These are phyloP conservation scores for Phytophthora tubulina DNA, from an alignment of 352 stramenopile species.

Conservation along the genomic window DNA sequence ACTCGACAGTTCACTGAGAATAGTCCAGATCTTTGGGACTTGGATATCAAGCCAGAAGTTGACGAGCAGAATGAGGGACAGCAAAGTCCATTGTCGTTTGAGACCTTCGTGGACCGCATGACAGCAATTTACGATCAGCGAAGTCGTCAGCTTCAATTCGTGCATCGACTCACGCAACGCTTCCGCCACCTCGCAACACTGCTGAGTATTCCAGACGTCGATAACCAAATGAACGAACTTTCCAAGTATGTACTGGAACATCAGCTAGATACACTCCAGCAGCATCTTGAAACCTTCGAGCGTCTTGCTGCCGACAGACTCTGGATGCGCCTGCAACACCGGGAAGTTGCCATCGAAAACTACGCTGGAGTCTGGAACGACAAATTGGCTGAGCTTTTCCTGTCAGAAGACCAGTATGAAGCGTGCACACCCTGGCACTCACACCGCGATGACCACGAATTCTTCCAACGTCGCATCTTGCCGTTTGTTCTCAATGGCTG, in stretches of 20 bases:
- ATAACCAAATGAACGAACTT: conserved; percentile 8
- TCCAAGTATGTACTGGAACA: conserved; percentile 38
- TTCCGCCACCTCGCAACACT: conserved; percentile 34
- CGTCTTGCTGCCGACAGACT: conserved; percentile 49
- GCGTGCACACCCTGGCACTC: conserved; percentile 42
- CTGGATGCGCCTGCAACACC: conserved; percentile 45
- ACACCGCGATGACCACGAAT: conserved; percentile 18
- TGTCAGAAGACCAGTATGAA: conserved; percentile 49
- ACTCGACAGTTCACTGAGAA: conserved; percentile 17
- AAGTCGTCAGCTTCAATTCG: conserved; percentile 21
- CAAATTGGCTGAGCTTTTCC: conserved; percentile 34
- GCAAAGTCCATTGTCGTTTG: conserved; percentile 17
- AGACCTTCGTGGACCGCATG: conserved; percentile 24
- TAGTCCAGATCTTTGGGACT: neutral
- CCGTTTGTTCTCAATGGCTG: conserved; percentile 37
- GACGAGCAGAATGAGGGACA: conserved; percentile 1
- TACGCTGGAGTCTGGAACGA: conserved; percentile 15
- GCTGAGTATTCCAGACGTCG: conserved; percentile 3
- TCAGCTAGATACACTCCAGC: conserved; percentile 42
- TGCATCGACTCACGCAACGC: conserved; percentile 29
- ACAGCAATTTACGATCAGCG: conserved; percentile 23
- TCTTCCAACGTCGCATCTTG: conserved; percentile 32
- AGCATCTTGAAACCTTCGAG: conserved; percentile 45
- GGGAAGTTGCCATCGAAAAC: conserved; percentile 38
- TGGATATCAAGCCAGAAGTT: neutral